Evolutionary conservation across 108 stramenopile genomes (phyloP), one percentile per base, ranked within the genome.

Genomic region (Schizochytrium sp.): DNA sequence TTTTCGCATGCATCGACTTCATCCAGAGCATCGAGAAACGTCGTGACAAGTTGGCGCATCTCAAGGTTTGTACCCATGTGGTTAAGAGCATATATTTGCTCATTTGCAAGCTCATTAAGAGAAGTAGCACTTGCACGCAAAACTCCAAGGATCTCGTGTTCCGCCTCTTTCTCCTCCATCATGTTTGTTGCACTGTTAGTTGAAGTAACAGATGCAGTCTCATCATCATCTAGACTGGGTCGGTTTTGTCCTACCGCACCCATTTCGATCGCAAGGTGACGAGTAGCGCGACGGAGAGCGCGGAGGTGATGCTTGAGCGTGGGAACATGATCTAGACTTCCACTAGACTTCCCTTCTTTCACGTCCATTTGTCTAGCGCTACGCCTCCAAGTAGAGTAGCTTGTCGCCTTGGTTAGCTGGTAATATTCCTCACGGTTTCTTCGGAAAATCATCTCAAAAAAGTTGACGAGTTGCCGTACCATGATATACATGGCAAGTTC

Each of bases 281-380:
- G 47, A 0, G 76, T 83, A 5, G 53, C 50, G 76, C 76, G 76
- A 5, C 53, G 50, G 50, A 83, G 76, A 2, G 50, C 55, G 50
- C 53, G 47, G 5, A 49, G 28, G 47, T 55, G 53, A 38, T 83
- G 76, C 47, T 83, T 49, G 53, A 83, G 47, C 50, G 76, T 83
- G 13, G 76, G 76, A 10, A 83, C 76, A 53, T 83, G 19, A 5
- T n/a, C 2, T 55, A 83, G 50, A 12, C 28, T 38, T 0, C 76
- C 76, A 42, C 76, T 83, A n/a, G 76, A 55, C 76, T 83, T 83
- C 50, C 53, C 53, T 53, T 83, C 76, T 42, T 55, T 49, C n/a
- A 83, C 76, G 53, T 83, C 76, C 50, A 83, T 47, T 28, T 83
- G 76, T 2, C 76, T 47, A n/a, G 76, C 76, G 47, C 13, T 17